Evolutionary conservation across 2,329 filamentous ascomycete species (phyloP).

Genomic region (Aspergillus ruber): DNA sequence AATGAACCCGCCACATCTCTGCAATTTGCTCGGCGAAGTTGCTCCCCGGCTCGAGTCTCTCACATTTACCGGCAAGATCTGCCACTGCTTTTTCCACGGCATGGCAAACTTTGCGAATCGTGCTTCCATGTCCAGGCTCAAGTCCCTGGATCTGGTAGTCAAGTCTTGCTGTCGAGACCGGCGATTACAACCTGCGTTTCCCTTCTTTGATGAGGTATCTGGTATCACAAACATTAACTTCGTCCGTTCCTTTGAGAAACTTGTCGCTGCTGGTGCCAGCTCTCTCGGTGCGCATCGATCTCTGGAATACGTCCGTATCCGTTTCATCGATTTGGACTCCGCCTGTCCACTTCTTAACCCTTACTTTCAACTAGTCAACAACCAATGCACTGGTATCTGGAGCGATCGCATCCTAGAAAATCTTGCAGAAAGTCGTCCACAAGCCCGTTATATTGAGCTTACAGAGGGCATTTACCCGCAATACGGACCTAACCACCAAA

Average conservation of each 20-base stretch:
- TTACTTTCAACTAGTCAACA: constrained; percentile 59
- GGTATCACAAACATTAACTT: constrained; percentile 68
- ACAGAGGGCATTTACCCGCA: constrained; percentile 54
- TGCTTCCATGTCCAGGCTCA: constrained; percentile 37
- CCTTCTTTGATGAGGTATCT: constrained; percentile 56
- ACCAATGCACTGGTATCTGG: constrained; percentile 64
- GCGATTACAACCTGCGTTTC: constrained; percentile 27
- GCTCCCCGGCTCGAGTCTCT: constrained; percentile 60
- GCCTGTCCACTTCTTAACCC: constrained; percentile 65
- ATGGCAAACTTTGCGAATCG: background rate
- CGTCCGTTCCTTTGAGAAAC: constrained; percentile 62
- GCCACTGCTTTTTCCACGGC: constrained; percentile 59
- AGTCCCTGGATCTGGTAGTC: constrained; percentile 64
- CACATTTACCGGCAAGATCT: constrained; percentile 66
- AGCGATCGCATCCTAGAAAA: constrained; percentile 60
- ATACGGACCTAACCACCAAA: constrained; percentile 24
- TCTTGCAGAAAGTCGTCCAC: constrained; percentile 54
- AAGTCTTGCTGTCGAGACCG: constrained; percentile 63
- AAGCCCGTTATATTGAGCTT: constrained; percentile 55
- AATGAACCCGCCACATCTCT: constrained; percentile 58
- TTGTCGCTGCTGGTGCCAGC: constrained; percentile 59
- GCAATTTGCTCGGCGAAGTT: constrained; percentile 55
- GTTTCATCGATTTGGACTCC: constrained; percentile 70
- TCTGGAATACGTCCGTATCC: constrained; percentile 62
- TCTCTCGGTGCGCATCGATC: constrained; percentile 53